Conservation (phyloP, 768 basidiomycete species). For the Clitopilus hobsonii region DNA sequence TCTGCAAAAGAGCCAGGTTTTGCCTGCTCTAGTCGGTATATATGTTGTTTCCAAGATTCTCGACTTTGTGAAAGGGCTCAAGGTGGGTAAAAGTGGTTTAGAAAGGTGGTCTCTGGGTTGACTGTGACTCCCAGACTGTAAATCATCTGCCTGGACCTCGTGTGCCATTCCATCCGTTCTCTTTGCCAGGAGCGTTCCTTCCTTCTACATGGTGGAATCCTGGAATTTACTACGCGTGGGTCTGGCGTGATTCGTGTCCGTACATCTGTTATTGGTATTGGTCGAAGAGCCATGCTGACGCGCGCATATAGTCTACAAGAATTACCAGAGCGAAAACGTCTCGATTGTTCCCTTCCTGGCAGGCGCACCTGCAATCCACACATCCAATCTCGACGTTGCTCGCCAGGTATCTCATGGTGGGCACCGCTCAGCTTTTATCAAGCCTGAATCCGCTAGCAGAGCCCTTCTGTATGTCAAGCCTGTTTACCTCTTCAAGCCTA, state of each 20-base stretch:
- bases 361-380: slow-evolving; percentile 33
- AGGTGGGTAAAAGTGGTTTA: slow-evolving; percentile 19
- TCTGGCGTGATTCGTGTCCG: slow-evolving; percentile 28
- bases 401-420: slow-evolving; percentile 38
- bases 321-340: slow-evolving; percentile 31
- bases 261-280: not conserved
- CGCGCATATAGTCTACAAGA: slow-evolving; percentile 26
- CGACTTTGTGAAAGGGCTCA: slow-evolving; percentile 23
- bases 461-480: slow-evolving; percentile 25
- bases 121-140: slow-evolving; percentile 20
- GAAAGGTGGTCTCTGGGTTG: not conserved
- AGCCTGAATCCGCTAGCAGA: slow-evolving; percentile 27
- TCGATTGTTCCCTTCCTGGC: slow-evolving; percentile 34
- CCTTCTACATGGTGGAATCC: slow-evolving; percentile 42
- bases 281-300: not conserved
- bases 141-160: slow-evolving; percentile 33
- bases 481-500: slow-evolving; percentile 1
- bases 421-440: slow-evolving; percentile 33
- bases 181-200: slow-evolving; percentile 28
- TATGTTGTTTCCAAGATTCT: slow-evolving; percentile 27
- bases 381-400: slow-evolving; percentile 41
- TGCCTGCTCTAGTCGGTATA: not conserved
- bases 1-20: not conserved
- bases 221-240: slow-evolving; percentile 30
- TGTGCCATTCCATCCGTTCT: slow-evolving; percentile 35